Evolutionary conservation across 2,329 filamentous ascomycete genomes (phyloP), one percentile per base, ranked within the genome.

Genomic region (Fusarium stilboides): DNA sequence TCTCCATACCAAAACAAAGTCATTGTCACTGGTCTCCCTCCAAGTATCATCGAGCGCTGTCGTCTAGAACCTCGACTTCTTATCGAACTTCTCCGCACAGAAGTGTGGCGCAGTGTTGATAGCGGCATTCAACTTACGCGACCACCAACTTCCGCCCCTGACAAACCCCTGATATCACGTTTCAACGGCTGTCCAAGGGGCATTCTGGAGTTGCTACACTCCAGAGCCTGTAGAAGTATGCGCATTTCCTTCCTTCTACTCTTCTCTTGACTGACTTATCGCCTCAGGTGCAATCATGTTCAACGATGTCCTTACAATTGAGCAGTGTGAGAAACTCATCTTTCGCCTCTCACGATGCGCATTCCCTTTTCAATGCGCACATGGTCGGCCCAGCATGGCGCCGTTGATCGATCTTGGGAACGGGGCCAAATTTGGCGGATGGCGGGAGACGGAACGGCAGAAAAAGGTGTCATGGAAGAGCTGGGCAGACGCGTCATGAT

Each of bases 291-390:
- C 93, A 4, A 89, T 96, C 76, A 95, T 94, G 92, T 97, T 97
- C 79, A 95, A 95, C 71, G 93, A 97, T 73, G 75, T 80, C 8
- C 79, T 96, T 9, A 84, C 83, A 0, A 66, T 76, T 1, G 78
- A 83, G 0, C 85, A 93, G 67, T 95, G 93, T 70, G 70, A 79
- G 12, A 75, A 77, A 1, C 77, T 96, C 34, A 77, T 95, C 0
- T 63, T 56, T 3, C 83, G 83, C 5, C 79, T 96, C n/a, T 84
- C 86, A 0, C 75, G 73, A 1, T 94, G 91, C 69, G 84, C 83
- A 0, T 93, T 95, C 65, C 93, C 93, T 0, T 96, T 96, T 69
- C 90, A 93, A 75, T 97, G 93, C 78, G 93, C 93, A 2, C 93
- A 97, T 81, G 93, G 93, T 1, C 83, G 90, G 54, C 89, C 89